Base-by-base conservation (phyloP, 2,329 filamentous ascomycete species). In the Xylaria arbuscula region DNA sequence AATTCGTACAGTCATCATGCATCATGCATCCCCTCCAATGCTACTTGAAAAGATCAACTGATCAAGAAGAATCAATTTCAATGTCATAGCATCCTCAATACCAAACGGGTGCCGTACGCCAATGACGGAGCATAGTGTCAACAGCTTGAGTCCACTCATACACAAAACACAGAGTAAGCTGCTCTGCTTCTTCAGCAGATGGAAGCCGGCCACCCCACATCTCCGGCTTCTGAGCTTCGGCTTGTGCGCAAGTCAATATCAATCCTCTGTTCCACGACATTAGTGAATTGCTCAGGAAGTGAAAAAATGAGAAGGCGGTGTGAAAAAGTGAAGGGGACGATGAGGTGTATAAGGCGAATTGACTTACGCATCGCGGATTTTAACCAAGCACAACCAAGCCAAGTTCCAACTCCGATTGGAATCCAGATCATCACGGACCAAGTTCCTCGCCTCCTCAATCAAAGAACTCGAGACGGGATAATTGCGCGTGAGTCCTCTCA, bases 351-450 rank as follows among this genome's bases (percentile, higher is more conserved):
- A 50, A 0, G 28, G 28, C 36, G 4, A 38, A 24, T 58, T 65
- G 19, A 83, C 87, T 78, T 81, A 90, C 89, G 90, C 88, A 64
- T 88, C 86, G 24, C 85, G 83, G 59, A 93, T 89, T 78, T 92
- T 92, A 50, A 81, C 81, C 10, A 93, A 80, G 38, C 91, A 88
- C 54, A 93, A 81, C 91, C 91, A 93, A 50, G 90, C 91, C 73
- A 91, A 83, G 76, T 93, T 94, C 91, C 92, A 93, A 76, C 90
- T 93, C 28, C 89, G 85, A 73, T 89, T 89, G 71, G 89, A 91
- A 19, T 85, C 81, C 0, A 90, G 89, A 70, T 93, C 91, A 34
- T 81, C 82, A 63, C 86, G 83, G 2, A 93, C 91, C 24, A 89
- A 83, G 64, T 81, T 79, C 74, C 90, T 89, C 0, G 91, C 91